Percentiles rank a stretch among this genome's conserved stretches.
Conservation (phyloP, 129 eudicot species). For the Artemisia tridentata region DNA sequence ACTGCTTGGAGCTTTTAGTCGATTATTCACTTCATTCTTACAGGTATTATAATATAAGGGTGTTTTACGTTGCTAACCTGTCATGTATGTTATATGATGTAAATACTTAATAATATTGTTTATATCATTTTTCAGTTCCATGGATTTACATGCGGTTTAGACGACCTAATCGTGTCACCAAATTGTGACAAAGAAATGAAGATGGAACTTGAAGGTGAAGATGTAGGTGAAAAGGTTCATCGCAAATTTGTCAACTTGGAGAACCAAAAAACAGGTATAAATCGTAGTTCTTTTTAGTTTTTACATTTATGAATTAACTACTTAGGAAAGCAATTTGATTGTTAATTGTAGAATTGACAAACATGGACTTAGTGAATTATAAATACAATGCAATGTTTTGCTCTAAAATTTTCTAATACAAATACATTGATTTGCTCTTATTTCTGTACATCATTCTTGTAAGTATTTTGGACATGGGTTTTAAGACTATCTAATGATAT, state of each 20-base stretch:
- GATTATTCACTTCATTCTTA: slow-evolving; percentile 66
- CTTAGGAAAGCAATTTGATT: neutral
- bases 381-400: neutral
- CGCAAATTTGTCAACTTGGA: slow-evolving; percentile 70
- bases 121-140: slow-evolving; percentile 55
- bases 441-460: neutral
- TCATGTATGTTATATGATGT: slow-evolving; percentile 10
- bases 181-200: slow-evolving; percentile 60
- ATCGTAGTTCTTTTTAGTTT: neutral
- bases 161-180: slow-evolving; percentile 80
- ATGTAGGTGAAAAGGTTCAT: slow-evolving; percentile 91
- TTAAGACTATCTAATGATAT: neutral
- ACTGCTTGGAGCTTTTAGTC: slow-evolving; percentile 85
- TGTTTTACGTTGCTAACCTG: neutral
- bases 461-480: neutral
- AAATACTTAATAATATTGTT: slow-evolving; percentile 8
- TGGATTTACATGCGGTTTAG: slow-evolving; percentile 95
- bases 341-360: neutral
- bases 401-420: neutral
- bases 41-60: slow-evolving; percentile 47
- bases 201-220: slow-evolving; percentile 81
- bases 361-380: neutral
- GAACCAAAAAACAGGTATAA: slow-evolving; percentile 62
- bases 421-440: neutral
- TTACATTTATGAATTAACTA: neutral